Evolutionary conservation across 2,329 filamentous ascomycete species (phyloP), one percentile per base, ranked within the genome.

Genomic region (Periconia sp.): DNA sequence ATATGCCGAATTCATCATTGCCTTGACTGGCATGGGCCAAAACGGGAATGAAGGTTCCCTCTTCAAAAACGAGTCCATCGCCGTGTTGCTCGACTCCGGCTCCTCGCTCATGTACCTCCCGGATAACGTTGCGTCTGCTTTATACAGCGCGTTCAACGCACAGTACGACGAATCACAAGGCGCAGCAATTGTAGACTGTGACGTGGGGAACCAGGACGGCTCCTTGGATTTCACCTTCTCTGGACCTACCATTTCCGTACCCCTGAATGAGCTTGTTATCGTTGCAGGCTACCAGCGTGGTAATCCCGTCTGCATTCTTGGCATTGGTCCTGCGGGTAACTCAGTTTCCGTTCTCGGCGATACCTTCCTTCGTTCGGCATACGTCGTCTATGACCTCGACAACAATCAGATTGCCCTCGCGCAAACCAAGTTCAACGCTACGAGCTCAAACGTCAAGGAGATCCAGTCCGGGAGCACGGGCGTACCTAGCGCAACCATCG

Each of bases 41-140:
- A 73, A 73, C 42, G 71, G 72, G 24, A 62, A 73, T 15, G 66
- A 66, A 9, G 68, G 70, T 21, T 73, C 72, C 9, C 59, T 80
- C 40, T 74, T 72, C 43, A 59, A 59, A 39, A 65, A 75, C 43
- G 57, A 73, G 38, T 63, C 65, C 18, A 63, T 72, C n/a, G 71
- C 81, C 4, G 86, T 84, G 3, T 77, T 91, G 4, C 78, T 92
- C 24, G 88, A 92, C 68, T 88, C 86, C 1, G 88, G 88, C 25
- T 87, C 84, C n/a, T 88, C 84, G 3, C 73, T 89, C 47, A 85
- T 79, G 52, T 88, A 88, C 59, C 72, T 91, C 0, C 88, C 88
- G 1, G 75, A 81, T 44, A 76, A 82, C 37, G 66, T 90, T 31
- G 79, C 79, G 4, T 50, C 63, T 5, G 54, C 53, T 5, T 69